Evolutionary conservation across 306 rosid genomes (phyloP).

Genomic region (Quercus parvula): DNA sequence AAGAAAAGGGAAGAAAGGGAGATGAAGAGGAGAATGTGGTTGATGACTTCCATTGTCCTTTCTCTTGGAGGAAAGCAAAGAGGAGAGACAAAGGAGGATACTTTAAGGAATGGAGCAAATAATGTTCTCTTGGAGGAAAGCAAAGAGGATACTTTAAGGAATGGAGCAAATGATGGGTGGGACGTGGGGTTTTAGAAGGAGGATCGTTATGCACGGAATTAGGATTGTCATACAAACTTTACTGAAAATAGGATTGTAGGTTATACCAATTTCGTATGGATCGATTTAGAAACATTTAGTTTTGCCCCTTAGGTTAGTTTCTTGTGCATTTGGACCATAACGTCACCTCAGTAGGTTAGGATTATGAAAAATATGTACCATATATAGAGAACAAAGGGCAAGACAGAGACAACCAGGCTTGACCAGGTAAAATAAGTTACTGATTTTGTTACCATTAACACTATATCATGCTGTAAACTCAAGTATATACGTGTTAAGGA

Average conservation of each 20-base stretch:
- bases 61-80: neutral
- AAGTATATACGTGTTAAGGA: too few species aligned
- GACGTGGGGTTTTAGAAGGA: neutral
- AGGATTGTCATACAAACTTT: neutral
- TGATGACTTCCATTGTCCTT: neutral
- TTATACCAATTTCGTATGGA: neutral
- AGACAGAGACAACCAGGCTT: too few species aligned
- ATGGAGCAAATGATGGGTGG: neutral
- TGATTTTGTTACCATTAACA: too few species aligned
- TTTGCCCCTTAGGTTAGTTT: constrained; percentile 2
- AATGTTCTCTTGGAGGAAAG: neutral
- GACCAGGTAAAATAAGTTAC: too few species aligned
- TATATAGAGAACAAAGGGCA: too few species aligned
- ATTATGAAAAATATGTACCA: too few species aligned
- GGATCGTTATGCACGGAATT: neutral
- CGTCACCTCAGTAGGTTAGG: too few species aligned
- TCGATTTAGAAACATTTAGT: neutral
- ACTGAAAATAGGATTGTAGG: neutral
- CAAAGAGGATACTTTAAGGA: neutral
- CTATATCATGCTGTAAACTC: too few species aligned
- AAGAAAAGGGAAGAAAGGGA: neutral
- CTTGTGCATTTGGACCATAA: neutral
- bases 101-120: neutral
- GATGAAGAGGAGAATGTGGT: neutral
- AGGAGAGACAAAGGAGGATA: neutral